These are phyloP conservation scores for Kodamaea kaohsiungensis DNA, from an alignment of 805 yeast genomes.

Conservation along the genomic window DNA sequence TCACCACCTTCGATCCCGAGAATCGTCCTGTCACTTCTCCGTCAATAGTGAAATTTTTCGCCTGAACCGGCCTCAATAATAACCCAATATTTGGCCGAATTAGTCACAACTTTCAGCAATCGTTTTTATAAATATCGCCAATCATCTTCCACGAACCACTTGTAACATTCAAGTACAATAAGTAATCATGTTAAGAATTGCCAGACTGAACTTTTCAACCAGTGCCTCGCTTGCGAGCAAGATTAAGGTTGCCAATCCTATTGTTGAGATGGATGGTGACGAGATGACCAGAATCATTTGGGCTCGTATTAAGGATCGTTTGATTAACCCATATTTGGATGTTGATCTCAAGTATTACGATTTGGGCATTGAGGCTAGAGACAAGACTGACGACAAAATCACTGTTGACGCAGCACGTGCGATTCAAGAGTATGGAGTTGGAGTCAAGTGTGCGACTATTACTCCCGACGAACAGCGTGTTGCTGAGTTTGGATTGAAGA, in stretches of 20 bases:
- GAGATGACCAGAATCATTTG: conserved; percentile 97
- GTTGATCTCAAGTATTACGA: conserved; percentile 91
- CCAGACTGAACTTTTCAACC: conserved; percentile 4
- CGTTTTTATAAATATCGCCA: not conserved
- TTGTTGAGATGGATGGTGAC: conserved; percentile 97
- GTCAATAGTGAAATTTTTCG: not conserved
- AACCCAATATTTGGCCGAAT: not conserved
- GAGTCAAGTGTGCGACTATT: conserved; percentile 96
- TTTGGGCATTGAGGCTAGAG: conserved; percentile 83
- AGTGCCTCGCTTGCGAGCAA: conserved; percentile 34
- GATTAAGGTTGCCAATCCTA: conserved; percentile 80
- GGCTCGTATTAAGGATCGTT: conserved; percentile 83
- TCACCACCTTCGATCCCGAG: not conserved
- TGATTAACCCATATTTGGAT: conserved; percentile 82
- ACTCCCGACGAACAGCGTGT: conserved; percentile 98
- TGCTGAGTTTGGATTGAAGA: conserved; percentile 82
- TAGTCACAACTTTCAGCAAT: not conserved
- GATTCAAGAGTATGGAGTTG: conserved; percentile 84
- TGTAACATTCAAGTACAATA: not conserved
- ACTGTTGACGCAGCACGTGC: conserved; percentile 91
- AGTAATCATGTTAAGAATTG: conserved; percentile 6
- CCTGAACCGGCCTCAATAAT: not conserved
- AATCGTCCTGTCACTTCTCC: not conserved
- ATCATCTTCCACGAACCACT: not conserved
- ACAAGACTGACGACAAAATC: conserved; percentile 83